Conservation (phyloP, 257 asterid species). For the Solanum chilense region DNA sequence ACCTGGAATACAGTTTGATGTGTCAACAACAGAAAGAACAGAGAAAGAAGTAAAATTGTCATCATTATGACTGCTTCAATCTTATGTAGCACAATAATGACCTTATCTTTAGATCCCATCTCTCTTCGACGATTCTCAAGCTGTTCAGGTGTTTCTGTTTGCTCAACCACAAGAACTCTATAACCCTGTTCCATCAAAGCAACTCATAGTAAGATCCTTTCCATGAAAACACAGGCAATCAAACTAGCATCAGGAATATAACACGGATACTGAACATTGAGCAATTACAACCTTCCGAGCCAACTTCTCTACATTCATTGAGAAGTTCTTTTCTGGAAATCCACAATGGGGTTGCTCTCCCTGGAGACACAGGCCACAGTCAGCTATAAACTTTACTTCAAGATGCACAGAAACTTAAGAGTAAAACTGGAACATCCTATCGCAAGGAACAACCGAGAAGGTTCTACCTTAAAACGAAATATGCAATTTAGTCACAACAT, state of each 20-base stretch:
- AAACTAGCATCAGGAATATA: not conserved
- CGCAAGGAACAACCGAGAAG: not conserved
- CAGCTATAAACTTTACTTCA: not conserved
- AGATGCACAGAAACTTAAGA: not conserved
- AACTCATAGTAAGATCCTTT: not conserved
- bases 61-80: not conserved
- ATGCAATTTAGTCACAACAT: not conserved
- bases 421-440: not conserved
- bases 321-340: constrained; percentile 93
- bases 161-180: constrained; percentile 96
- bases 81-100: constrained; percentile 8
- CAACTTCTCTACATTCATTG: constrained; percentile 73
- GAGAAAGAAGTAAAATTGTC: not conserved
- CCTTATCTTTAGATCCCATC: constrained; percentile 91
- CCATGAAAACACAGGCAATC: not conserved
- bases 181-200: constrained; percentile 57
- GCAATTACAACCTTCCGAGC: constrained; percentile 62
- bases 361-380: constrained; percentile 26
- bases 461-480: not conserved
- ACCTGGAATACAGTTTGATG: constrained; percentile 34
- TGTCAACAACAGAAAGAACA: constrained; percentile 5
- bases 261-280: not conserved
- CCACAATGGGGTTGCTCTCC: constrained; percentile 99
- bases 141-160: constrained; percentile 97
- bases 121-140: constrained; percentile 87